phyloP scores from a whole-genome alignment of 371 early-diverging fungal species.

The Fennellomyces sp. region DNA sequence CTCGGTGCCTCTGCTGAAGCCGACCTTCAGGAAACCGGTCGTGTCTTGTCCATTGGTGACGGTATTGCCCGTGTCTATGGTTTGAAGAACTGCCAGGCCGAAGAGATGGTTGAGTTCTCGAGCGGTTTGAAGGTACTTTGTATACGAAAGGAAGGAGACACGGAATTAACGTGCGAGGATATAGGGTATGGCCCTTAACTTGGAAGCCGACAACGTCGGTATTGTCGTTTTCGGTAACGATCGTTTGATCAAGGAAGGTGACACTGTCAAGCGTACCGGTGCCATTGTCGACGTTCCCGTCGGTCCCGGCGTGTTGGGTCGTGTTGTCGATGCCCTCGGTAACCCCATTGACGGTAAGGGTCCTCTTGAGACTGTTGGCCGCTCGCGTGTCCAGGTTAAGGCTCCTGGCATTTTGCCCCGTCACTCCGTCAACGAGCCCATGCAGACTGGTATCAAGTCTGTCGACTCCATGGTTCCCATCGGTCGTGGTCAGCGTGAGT shows the following conservation, averaged over 20 bases:
- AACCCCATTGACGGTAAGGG: conserved; percentile 98
- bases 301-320: conserved; percentile 89
- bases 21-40: conserved; percentile 93
- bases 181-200: conserved; percentile 96
- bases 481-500: conserved; percentile 98
- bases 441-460: conserved; percentile 98
- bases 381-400: conserved; percentile 93
- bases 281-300: conserved; percentile 95
- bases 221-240: conserved; percentile 98
- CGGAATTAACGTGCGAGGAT: not conserved
- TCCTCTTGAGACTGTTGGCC: conserved; percentile 76
- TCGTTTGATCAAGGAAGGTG: conserved; percentile 88
- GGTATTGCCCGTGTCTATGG: conserved; percentile 98
- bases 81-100: conserved; percentile 94
- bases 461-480: conserved; percentile 98
- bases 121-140: conserved; percentile 84
- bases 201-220: conserved; percentile 98
- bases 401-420: conserved; percentile 97
- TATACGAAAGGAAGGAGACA: not conserved
- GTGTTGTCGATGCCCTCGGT: conserved; percentile 95
- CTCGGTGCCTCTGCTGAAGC: conserved; percentile 73
- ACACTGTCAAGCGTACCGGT: conserved; percentile 92
- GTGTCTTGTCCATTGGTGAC: conserved; percentile 96
- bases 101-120: conserved; percentile 98
- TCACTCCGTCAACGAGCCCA: conserved; percentile 95